Evolutionary conservation across 2,329 filamentous ascomycete species (phyloP), one percentile per base, ranked within the genome.

Genomic region (Orbilia oligospora): DNA sequence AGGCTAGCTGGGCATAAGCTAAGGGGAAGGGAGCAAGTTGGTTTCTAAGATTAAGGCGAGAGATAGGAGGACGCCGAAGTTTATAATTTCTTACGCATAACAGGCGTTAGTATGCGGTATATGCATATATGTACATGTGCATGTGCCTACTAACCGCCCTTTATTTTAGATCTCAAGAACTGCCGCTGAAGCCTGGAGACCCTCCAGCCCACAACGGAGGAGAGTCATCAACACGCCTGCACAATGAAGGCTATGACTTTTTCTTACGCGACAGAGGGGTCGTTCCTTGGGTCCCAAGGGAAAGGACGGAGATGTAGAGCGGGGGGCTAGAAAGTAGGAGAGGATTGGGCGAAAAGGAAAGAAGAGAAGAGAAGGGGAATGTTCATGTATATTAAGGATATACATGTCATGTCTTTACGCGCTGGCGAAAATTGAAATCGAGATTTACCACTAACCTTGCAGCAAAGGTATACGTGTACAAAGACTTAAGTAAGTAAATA

Each of bases 391-490:
- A n/a, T n/a, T n/a, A n/a, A n/a, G n/a, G n/a, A n/a, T n/a, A n/a
- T n/a, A n/a, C n/a, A n/a, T n/a, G n/a, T n/a, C n/a, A n/a, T n/a
- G n/a, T n/a, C n/a, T n/a, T n/a, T n/a, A 58, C 33, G 18, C 55
- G 30, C 55, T 6, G 55, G 16, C 55, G 55, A 30, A 16, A 58
- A 41, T 58, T 33, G 16, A 24, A 58, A 24, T 58, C 55, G 14
- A 41, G 55, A 38, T 24, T 41, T 14, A 20, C 30, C 51, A 41
- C 46, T 66, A 38, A 51, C 63, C 46, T 66, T 66, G 44, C 55
- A 18, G 46, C 18, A 22, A 18, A 22, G 5, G 44, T 46, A n/a
- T 20, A n/a, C n/a, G 46, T 20, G 18, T 12, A n/a, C n/a, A n/a
- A n/a, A n/a, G n/a, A n/a, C n/a, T n/a, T n/a, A n/a, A n/a, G n/a